phyloP scores from a whole-genome alignment of 2,329 filamentous ascomycete genomes.

The Colletotrichum camelliae region DNA sequence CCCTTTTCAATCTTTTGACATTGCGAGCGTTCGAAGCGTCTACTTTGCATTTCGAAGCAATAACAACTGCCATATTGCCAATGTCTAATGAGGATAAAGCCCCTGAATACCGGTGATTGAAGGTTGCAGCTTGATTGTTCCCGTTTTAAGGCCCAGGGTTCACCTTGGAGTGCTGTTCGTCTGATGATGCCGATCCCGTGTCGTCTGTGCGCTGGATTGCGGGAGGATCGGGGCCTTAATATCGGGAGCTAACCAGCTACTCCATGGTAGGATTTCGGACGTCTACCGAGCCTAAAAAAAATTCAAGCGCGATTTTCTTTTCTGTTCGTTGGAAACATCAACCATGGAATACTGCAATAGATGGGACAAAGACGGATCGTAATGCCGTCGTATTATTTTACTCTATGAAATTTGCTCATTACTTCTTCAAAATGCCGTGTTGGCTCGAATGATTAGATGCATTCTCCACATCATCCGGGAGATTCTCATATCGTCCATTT shows the following conservation, averaged over 20 bases:
- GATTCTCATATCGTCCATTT: constrained; percentile 5
- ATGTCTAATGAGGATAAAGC: background rate
- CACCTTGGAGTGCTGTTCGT: background rate
- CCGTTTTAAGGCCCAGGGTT: background rate
- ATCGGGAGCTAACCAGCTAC: background rate
- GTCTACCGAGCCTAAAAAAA: background rate
- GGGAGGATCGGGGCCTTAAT: background rate
- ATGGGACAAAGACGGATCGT: background rate
- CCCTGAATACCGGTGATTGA: background rate
- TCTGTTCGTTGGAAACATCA: background rate
- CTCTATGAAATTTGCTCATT: background rate
- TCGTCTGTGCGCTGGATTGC: background rate
- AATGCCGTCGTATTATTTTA: background rate
- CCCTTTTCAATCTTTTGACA: background rate
- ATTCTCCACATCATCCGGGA: constrained; percentile 13
- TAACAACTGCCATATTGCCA: background rate
- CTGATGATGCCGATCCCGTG: background rate
- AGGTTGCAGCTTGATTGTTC: background rate
- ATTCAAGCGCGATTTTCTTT: background rate
- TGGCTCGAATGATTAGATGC: constrained; percentile 4
- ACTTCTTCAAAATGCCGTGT: constrained; percentile 4
- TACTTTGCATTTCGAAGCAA: background rate
- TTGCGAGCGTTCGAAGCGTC: background rate
- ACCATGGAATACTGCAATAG: background rate
- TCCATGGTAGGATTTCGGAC: background rate